A percentile compares a stretch with the other conserved stretches of the same genome.
Conservation (phyloP, 2,329 filamentous ascomycete species). For the Aspergillus candidus region DNA sequence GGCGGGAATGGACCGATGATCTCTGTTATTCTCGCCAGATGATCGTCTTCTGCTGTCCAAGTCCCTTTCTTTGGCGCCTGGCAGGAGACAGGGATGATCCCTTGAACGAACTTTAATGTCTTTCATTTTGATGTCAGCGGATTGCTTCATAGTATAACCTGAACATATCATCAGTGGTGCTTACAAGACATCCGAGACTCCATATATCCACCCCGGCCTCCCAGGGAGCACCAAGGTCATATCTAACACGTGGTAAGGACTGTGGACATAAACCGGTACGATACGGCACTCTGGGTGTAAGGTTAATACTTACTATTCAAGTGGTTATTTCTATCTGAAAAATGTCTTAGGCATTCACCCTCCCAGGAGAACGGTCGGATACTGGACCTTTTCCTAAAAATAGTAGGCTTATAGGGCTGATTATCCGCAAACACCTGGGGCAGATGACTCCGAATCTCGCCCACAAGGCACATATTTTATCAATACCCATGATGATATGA, state of each 20-base stretch:
- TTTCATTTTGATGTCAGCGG: slow-evolving; percentile 8
- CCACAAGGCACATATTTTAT: no score
- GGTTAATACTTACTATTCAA: no score
- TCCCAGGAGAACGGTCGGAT: no score
- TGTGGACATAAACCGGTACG: no score
- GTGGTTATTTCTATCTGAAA: no score
- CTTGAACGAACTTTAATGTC: slow-evolving; percentile 18
- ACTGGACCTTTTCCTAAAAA: no score
- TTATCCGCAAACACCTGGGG: no score
- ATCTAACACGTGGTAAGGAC: slow-evolving; percentile 9
- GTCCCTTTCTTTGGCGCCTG: slow-evolving; percentile 16
- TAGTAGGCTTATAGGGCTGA: no score
- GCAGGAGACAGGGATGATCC: slow-evolving; percentile 20
- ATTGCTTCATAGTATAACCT: background rate
- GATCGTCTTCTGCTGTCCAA: slow-evolving; percentile 24
- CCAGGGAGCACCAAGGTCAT: slow-evolving; percentile 21
- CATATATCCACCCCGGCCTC: slow-evolving; percentile 23
- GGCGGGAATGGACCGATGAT: slow-evolving; percentile 19
- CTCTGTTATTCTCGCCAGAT: slow-evolving; percentile 20
- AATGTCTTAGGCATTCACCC: no score
- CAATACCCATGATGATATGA: no score
- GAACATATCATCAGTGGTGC: slow-evolving; percentile 4
- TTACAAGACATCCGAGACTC: slow-evolving; percentile 27
- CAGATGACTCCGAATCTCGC: no score
- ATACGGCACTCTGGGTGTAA: no score